Evolutionary conservation across 768 basidiomycete genomes (phyloP), one percentile per base, ranked within the genome.

Genomic region (Leccinum longicurvipes): DNA sequence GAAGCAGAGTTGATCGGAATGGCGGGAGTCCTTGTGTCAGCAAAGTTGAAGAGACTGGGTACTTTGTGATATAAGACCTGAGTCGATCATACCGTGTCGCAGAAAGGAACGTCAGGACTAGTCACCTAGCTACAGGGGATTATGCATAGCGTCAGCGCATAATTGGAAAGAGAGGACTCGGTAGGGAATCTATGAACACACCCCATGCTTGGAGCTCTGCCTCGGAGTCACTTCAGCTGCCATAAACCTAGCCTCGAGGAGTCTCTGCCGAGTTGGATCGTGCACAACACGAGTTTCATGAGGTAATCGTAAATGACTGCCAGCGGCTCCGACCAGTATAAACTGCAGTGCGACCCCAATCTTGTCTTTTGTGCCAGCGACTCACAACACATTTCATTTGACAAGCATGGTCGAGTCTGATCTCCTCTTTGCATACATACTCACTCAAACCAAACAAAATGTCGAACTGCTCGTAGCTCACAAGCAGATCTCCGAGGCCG

Each of bases 371-470:
- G 39, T 19, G 11, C 39, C 41, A 46, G 47, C 47, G 36, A 46
- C 41, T n/a, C 42, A 49, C 53, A 23, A 28, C 34, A 19, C 15
- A 11, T 24, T 9, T 23, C 47, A 36, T 41, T 32, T 27, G 41
- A 41, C 41, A 67, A 69, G 17, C 56, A 71, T 71, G 71, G 36
- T 42, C 54, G 67, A 71, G 24, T 23, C 60, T 24, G 52, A 63
- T 25, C 41, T 60, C 27, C 58, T 67, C 50, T 59, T 74, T 46
- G 58, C 60, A 12, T 69, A 82, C 60, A 67, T 83, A 52, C 55
- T 82, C 54, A 61, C 74, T 11, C 81, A 81, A 54, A 77, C 80
- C 2, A 71, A 72, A 41, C 64, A 74, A 48, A 82, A 82, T 60
- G 65, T 83, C 55, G 67, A 73, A 23, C 71, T 83, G 53, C 77